Conservation (phyloP, 1,284 basidiomycete species). For the Vanrija sp. region DNA sequence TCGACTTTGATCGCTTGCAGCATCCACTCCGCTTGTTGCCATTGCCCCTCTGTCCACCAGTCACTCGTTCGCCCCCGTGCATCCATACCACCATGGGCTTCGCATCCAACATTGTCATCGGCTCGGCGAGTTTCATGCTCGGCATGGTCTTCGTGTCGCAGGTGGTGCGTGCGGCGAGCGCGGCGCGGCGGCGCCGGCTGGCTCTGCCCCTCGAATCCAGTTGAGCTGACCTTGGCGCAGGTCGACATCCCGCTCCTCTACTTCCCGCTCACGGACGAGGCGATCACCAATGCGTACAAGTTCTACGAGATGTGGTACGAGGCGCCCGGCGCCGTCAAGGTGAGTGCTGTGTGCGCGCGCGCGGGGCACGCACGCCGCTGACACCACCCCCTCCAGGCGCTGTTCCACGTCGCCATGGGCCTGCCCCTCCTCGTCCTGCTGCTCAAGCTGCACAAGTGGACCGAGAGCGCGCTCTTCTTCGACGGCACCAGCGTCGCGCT, state of each 20-base stretch:
- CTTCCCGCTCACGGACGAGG: conserved; percentile 57
- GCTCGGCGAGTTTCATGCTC: conserved; percentile 77
- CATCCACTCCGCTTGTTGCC: not conserved
- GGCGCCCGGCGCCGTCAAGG: conserved; percentile 83
- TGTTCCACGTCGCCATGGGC: conserved; percentile 75
- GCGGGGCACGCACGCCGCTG: not conserved
- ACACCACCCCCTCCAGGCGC: conserved; percentile 54
- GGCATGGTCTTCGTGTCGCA: conserved; percentile 82
- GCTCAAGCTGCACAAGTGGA: conserved; percentile 76
- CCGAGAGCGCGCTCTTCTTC: conserved; percentile 86
- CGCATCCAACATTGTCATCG: conserved; percentile 73
- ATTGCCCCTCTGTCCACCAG: too few species aligned
- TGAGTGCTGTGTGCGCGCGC: conserved; percentile 39
- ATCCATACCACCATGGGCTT: conserved; percentile 63
- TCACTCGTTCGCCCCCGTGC: not conserved
- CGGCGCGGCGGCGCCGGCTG: not conserved
- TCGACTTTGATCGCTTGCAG: not conserved
- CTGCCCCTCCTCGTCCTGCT: conserved; percentile 69
- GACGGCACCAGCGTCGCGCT: conserved; percentile 75
- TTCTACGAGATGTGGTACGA: conserved; percentile 89
- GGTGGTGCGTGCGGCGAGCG: conserved; percentile 35
- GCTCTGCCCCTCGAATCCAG: too few species aligned
- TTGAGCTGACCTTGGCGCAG: conserved; percentile 46
- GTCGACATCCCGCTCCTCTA: conserved; percentile 80
- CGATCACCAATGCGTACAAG: conserved; percentile 68